Evolutionary conservation across 2,329 filamentous ascomycete species (phyloP).

Genomic region (Aspergillus vadensis): DNA sequence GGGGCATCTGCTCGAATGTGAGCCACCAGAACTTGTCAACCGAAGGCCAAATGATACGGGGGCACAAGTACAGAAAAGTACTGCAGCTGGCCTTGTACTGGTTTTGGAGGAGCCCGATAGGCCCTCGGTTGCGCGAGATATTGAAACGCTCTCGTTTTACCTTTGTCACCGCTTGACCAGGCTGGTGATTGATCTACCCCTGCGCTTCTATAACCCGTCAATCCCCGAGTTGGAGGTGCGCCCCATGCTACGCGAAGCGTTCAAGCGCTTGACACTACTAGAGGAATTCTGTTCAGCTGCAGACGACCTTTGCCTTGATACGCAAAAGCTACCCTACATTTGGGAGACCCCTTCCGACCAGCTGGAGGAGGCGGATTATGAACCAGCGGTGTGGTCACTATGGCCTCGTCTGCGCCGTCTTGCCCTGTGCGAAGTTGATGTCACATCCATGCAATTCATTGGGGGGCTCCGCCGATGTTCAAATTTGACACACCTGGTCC

Average conservation of each 20-base stretch:
- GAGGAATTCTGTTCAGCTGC: conserved; percentile 17
- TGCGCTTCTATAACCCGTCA: conserved; percentile 14
- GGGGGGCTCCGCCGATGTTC: conserved; percentile 10
- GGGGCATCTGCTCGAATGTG: not conserved
- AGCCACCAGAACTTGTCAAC: not conserved
- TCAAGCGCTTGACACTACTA: conserved; percentile 14
- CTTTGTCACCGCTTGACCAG: conserved; percentile 6
- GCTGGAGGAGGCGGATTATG: not conserved
- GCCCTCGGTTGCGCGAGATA: conserved; percentile 3
- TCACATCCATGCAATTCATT: conserved; percentile 12
- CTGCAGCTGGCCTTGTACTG: conserved; percentile 13
- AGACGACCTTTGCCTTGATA: conserved; percentile 17
- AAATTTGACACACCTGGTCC: conserved; percentile 16
- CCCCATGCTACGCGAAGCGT: conserved; percentile 13
- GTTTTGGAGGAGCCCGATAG: conserved; percentile 13
- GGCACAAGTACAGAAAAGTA: not conserved
- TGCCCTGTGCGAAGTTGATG: conserved; percentile 16
- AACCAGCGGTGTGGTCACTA: conserved; percentile 17
- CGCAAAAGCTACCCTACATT: not conserved
- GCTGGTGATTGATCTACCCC: conserved; percentile 17
- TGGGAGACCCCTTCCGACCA: not conserved
- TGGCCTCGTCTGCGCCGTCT: conserved; percentile 19
- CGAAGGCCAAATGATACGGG: not conserved
- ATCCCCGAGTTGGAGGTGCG: conserved; percentile 8
- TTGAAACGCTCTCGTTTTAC: conserved; percentile 9